Evolutionary conservation across 1,284 basidiomycete genomes (phyloP), one percentile per base, ranked within the genome.

Genomic region (Thecaphora thlaspeos): DNA sequence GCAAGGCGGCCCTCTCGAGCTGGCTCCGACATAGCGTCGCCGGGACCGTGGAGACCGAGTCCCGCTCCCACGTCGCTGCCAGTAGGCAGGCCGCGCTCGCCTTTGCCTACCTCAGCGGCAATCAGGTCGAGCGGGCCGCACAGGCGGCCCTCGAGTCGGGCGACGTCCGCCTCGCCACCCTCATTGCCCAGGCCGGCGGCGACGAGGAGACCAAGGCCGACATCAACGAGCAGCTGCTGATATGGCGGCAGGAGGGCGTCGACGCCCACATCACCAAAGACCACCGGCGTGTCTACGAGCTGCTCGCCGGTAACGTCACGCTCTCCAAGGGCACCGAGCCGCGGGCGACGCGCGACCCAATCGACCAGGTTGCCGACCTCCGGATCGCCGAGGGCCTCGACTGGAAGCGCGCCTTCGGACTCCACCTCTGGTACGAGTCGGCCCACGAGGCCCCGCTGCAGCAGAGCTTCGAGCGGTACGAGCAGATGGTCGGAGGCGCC

Each of bases 331-430:
- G 87, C 2, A 57, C 63, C 21, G 51, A 50, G 11, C 55, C 57
- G 11, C 41, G 59, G 8, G 82, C 53, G 78, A 75, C 75, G 15
- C 81, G 76, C 80, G 87, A 66, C 79, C 81, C 55, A 80, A 82
- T 55, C 30, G 87, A 88, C 65, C 81, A 82, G 22, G 84, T 84
- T 68, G 78, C 82, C 2, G 86, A 89, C 51, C 79, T 91, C 19
- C 81, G 85, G 19, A 82, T 95, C n/a, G 83, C 87, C n/a, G 82
- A 86, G 48, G 88, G 85, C 1, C 80, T 97, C 46, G 93, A 95
- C 78, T 98, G 95, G 95, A 94, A 94, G 79, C 86, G 92, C 15
- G 87, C 88, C 0, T 89, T 98, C 70, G 95, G 91, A 1, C 80
- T 96, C 42, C 87, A 88, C 64, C 80, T 98, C 15, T 98, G 95